These are phyloP conservation scores for Eremochloa ophiuroides DNA, from an alignment of 176 grass and related monocot genomes.

Conservation along the genomic window DNA sequence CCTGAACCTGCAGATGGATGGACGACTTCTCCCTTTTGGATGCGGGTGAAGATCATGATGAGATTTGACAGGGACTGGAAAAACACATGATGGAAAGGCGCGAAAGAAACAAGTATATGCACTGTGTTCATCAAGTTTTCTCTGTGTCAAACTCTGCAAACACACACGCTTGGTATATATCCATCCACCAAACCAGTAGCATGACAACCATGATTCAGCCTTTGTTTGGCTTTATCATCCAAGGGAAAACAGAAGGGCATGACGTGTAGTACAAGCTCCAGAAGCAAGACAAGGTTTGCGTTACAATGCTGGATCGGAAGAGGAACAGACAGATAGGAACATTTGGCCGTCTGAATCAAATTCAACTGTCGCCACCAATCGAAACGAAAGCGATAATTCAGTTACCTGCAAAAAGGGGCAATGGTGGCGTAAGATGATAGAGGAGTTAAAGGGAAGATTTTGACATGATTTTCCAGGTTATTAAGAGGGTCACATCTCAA, in stretches of 20 bases:
- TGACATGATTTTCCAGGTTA: conserved; percentile 27
- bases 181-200: conserved; percentile 1
- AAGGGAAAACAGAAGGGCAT: too few relatives aligned
- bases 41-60: conserved; percentile 11
- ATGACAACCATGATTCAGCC: too few relatives aligned
- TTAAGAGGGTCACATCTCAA: conserved; percentile 47
- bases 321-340: not conserved
- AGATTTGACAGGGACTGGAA: conserved; percentile 15
- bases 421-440: conserved; percentile 26
- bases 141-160: conserved; percentile 26
- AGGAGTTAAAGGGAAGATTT: conserved; percentile 23
- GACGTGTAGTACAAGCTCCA: too few relatives aligned
- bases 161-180: not conserved
- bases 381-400: not conserved
- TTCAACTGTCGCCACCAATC: not conserved
- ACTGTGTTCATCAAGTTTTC: conserved; percentile 10
- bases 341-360: not conserved
- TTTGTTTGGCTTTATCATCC: too few relatives aligned
- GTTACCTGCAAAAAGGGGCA: not conserved
- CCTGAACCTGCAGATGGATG: not conserved
- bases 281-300: too few relatives aligned
- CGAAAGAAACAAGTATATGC: not conserved
- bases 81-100: conserved; percentile 7
- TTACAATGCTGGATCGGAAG: too few relatives aligned
- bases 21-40: not conserved